Evolutionary conservation across 331 rosid genomes (phyloP).

Genomic region (Arachis monticola): DNA sequence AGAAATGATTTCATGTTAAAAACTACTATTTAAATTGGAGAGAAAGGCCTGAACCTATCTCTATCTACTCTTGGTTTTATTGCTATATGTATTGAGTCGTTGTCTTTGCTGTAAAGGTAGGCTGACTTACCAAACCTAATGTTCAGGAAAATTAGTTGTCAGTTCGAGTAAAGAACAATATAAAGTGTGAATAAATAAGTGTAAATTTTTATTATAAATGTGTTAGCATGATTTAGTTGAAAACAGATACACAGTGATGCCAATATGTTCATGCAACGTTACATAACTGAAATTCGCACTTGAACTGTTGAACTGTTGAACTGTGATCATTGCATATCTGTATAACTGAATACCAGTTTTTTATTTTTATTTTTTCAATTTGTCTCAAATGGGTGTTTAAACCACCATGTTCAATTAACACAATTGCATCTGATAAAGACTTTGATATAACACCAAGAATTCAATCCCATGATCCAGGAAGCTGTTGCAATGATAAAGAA

Average conservation of each 20-base stretch:
- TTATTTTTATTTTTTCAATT: too few species aligned
- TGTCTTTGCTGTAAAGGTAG: neutral
- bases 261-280: too few species aligned
- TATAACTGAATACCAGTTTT: too few species aligned
- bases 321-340: too few species aligned
- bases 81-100: neutral
- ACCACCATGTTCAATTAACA: too few species aligned
- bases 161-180: neutral
- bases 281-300: too few species aligned
- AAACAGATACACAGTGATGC: too few species aligned
- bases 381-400: too few species aligned
- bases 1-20: neutral
- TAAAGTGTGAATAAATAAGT: neutral
- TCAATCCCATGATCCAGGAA: constrained; percentile 52
- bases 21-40: neutral
- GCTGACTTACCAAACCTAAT: neutral
- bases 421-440: too few species aligned
- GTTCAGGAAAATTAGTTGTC: constrained; percentile 6
- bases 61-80: neutral
- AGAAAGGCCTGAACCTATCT: neutral
- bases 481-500: constrained; percentile 87
- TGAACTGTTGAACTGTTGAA: too few species aligned
- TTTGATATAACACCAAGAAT: neutral
- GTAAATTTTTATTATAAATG: too few species aligned
- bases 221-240: too few species aligned